Evolutionary conservation across 805 yeast species (phyloP), one percentile per base, ranked within the genome.

Genomic region (Cyberlindnera subsufficiens): DNA sequence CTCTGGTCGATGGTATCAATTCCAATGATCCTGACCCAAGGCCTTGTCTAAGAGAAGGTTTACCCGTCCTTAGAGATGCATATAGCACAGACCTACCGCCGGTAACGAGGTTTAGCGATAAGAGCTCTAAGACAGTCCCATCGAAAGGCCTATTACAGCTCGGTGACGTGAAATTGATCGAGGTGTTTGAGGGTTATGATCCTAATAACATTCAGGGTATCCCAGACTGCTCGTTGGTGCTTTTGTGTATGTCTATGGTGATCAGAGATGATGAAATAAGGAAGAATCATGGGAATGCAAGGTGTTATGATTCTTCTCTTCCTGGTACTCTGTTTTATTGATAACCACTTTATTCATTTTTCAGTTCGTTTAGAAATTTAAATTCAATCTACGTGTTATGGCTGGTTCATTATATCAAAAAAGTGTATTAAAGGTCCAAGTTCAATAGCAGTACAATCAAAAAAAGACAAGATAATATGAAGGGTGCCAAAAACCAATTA

Each of bases 91-190:
- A 32, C 1, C 42, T 48, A 15, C 58, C 56, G 16, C 58, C 61
- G 4, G 25, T 56, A 8, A 52, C 59, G 0, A 38, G 56, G 32
- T 54, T 50, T 30, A 51, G 51, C 25, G 58, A 55, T 35, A 46
- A 39, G 25, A 15, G 29, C 8, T 38, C 44, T 8, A 29, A 47
- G 8, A 47, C 47, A 18, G 42, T 47, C 16, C 50, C 55, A 5
- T 34, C 38, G 1, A 39, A 39, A 38, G 46, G 50, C 0, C 18
- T 44, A 22, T 37, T 41, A 18, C 42, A 55, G 37, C 40, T 48
- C 34, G 61, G 58, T 7, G 58, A 57, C 30, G 32, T 55, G 14
- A 54, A 47, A 37, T 37, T 50, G 16, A 37, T 54, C 10, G 61
- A 57, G 38, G 54, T 49, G 17, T 40, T 45, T 20, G 34, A 30